A percentile compares a stretch with the other conserved stretches of the same genome.
phyloP scores from a whole-genome alignment of 1,139 yeast genomes.

The Scheffersomyces quercinus region DNA sequence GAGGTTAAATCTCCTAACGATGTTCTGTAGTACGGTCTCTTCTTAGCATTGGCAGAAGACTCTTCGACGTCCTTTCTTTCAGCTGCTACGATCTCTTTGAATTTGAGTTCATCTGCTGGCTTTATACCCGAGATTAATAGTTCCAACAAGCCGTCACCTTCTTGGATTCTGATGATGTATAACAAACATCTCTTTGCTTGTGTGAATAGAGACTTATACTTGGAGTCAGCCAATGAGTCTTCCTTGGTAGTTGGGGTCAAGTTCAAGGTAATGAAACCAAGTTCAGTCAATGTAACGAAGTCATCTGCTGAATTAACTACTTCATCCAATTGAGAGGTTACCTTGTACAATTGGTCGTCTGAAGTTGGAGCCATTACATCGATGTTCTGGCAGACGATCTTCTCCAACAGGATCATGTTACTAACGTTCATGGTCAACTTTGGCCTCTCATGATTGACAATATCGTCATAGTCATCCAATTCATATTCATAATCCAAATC shows the following conservation, averaged over 20 bases:
- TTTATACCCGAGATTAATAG: slow-evolving; percentile 71
- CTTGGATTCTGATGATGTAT: slow-evolving; percentile 81
- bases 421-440: slow-evolving; percentile 59
- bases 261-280: slow-evolving; percentile 38
- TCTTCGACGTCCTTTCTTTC: slow-evolving; percentile 40
- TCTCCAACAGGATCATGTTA: slow-evolving; percentile 64
- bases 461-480: slow-evolving; percentile 69
- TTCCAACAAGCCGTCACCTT: slow-evolving; percentile 70
- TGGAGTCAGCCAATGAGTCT: slow-evolving; percentile 44
- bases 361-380: slow-evolving; percentile 49
- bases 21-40: slow-evolving; percentile 39
- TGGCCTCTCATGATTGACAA: slow-evolving; percentile 68
- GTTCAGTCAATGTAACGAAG: slow-evolving; percentile 40
- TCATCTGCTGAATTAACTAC: slow-evolving; percentile 41
- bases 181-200: slow-evolving; percentile 81
- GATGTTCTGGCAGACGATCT: slow-evolving; percentile 54
- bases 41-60: slow-evolving; percentile 22
- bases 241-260: slow-evolving; percentile 55
- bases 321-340: slow-evolving; percentile 36
- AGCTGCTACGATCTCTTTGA: slow-evolving; percentile 51
- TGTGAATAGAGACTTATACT: slow-evolving; percentile 58
- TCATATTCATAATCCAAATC: slow-evolving; percentile 63
- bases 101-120: slow-evolving; percentile 65
- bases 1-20: slow-evolving; percentile 56
- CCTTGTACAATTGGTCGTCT: slow-evolving; percentile 58